Evolutionary conservation across 148 eudicot species (phyloP).

Genomic region (Heliosperma pusillum): DNA sequence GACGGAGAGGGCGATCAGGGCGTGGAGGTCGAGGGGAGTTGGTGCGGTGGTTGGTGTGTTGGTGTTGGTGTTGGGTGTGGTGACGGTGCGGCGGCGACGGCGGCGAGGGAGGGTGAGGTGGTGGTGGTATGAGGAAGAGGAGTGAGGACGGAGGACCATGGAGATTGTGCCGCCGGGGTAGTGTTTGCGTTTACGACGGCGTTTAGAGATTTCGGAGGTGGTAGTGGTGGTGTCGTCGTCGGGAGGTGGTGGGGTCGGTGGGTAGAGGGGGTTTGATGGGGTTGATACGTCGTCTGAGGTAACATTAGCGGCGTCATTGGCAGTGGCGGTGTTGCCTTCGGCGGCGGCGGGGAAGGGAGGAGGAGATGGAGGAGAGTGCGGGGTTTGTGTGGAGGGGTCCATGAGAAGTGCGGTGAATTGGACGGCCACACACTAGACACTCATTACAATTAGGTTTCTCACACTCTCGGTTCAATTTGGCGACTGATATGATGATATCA

Average conservation of each 20-base stretch:
- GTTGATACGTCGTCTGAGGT: conserved; percentile 37
- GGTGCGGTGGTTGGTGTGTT: conserved; percentile 36
- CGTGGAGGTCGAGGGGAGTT: conserved; percentile 48
- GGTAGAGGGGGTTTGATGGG: conserved; percentile 31
- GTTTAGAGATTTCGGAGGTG: conserved; percentile 32
- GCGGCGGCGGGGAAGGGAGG: background rate
- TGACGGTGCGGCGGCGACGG: conserved; percentile 42
- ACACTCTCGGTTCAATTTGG: no score
- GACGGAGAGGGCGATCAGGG: conserved; percentile 86
- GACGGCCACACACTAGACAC: background rate
- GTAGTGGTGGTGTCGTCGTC: conserved; percentile 31
- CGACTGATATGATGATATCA: no score
- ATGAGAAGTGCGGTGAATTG: background rate
- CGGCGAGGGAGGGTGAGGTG: conserved; percentile 41
- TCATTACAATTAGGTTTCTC: no score
- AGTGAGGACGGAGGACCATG: conserved; percentile 56
- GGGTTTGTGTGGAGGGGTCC: background rate
- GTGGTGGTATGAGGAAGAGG: conserved; percentile 25
- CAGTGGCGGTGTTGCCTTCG: background rate
- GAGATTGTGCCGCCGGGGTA: conserved; percentile 63
- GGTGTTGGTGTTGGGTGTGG: conserved; percentile 24
- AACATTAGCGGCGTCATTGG: conserved; percentile 12
- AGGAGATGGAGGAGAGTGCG: background rate
- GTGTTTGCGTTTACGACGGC: conserved; percentile 74
- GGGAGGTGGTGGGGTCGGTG: conserved; percentile 15